Percentiles rank a stretch among this genome's conserved stretches.
These are phyloP conservation scores for Cercophora scortea DNA, from an alignment of 495 filamentous ascomycete genomes.

Conservation along the genomic window DNA sequence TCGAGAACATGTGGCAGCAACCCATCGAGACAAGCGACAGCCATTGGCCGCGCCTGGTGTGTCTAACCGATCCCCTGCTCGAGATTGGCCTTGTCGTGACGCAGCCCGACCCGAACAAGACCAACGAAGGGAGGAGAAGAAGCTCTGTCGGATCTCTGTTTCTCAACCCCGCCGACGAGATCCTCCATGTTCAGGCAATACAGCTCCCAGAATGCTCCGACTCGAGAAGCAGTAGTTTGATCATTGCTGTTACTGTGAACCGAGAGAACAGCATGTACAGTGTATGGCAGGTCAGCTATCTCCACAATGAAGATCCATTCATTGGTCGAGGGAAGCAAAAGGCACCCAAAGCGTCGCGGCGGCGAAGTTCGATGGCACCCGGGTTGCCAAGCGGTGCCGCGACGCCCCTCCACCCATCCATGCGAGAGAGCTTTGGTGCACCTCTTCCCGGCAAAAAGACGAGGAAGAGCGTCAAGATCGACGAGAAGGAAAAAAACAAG, in stretches of 20 bases:
- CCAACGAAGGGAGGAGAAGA: constrained; percentile 11
- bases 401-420: constrained; percentile 58
- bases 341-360: constrained; percentile 47
- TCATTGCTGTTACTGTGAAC: constrained; percentile 78
- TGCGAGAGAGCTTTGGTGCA: constrained; percentile 43
- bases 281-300: constrained; percentile 68
- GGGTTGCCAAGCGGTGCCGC: constrained; percentile 68
- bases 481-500: constrained; percentile 35
- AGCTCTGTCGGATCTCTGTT: constrained; percentile 19
- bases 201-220: constrained; percentile 8
- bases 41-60: constrained; percentile 71
- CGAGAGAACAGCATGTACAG: constrained; percentile 62
- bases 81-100: constrained; percentile 81
- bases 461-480: constrained; percentile 31
- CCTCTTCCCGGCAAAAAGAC: constrained; percentile 37
- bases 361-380: constrained; percentile 81
- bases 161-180: constrained; percentile 64
- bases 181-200: constrained; percentile 59
- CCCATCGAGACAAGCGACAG: constrained; percentile 39
- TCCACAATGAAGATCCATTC: constrained; percentile 51
- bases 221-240: constrained; percentile 35
- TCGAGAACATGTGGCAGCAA: constrained; percentile 42
- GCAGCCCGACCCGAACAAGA: constrained; percentile 20
- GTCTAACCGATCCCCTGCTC: constrained; percentile 76
- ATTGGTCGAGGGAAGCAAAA: constrained; percentile 37